phyloP scores from a whole-genome alignment of 2,329 filamentous ascomycete species.

The Verticillium nubilum region DNA sequence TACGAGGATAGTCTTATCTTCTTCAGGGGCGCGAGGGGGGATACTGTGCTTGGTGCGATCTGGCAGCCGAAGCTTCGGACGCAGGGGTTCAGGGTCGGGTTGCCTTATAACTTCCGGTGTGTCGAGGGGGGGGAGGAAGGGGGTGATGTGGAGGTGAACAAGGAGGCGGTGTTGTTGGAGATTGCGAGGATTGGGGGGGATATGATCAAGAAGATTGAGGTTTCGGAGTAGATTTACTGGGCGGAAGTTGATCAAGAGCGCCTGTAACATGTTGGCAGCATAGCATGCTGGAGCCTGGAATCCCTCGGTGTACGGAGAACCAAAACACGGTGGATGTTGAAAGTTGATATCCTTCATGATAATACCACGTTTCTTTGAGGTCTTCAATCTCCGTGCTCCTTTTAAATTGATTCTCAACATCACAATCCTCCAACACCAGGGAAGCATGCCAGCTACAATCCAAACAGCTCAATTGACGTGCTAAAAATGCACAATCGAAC shows the following conservation, averaged over 20 bases:
- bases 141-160: constrained; percentile 58
- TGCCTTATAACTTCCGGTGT: constrained; percentile 53
- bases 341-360: background rate
- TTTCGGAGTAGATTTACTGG: constrained; percentile 8
- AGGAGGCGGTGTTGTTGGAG: constrained; percentile 62
- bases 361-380: no score
- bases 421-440: background rate
- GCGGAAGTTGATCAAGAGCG: background rate
- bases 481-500: constrained; percentile 8
- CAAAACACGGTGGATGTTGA: no score
- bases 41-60: constrained; percentile 48
- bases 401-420: background rate
- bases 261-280: background rate
- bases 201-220: constrained; percentile 63
- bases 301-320: no score
- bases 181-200: constrained; percentile 64
- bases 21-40: constrained; percentile 63
- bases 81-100: constrained; percentile 63
- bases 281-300: no score
- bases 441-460: no score
- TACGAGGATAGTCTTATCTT: constrained; percentile 72
- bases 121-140: constrained; percentile 25
- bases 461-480: constrained; percentile 8
- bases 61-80: constrained; percentile 51
- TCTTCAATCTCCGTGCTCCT: background rate